Percentiles rank a stretch among this genome's conserved stretches.
Conservation (phyloP, 441 rosid species). For the Aleurites moluccanus region DNA sequence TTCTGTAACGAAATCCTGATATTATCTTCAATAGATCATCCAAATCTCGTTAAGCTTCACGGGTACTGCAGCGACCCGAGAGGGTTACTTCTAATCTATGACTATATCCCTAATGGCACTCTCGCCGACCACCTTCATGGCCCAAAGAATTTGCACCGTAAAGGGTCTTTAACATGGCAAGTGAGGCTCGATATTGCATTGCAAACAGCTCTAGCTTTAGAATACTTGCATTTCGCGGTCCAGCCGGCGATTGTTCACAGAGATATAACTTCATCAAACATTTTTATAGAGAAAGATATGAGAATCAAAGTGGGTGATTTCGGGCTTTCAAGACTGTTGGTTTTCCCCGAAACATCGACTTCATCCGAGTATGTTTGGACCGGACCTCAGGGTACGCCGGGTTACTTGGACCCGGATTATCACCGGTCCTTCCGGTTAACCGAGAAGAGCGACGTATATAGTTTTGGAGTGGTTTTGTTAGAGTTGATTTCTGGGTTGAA, state of each 20-base stretch:
- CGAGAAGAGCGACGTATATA: slow-evolving; percentile 86
- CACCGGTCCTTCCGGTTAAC: slow-evolving; percentile 85
- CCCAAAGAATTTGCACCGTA: slow-evolving; percentile 27
- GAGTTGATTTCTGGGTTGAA: slow-evolving; percentile 79
- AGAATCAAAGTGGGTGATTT: slow-evolving; percentile 80
- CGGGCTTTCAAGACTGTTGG: slow-evolving; percentile 74
- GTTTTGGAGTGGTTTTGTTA: slow-evolving; percentile 77
- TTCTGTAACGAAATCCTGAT: no score
- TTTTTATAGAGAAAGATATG: slow-evolving; percentile 83
- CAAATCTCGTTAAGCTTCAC: no score
- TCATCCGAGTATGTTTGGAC: slow-evolving; percentile 69
- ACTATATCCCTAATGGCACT: slow-evolving; percentile 67
- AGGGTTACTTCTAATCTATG: slow-evolving; percentile 44
- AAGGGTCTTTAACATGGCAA: slow-evolving; percentile 53
- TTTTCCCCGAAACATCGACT: slow-evolving; percentile 49
- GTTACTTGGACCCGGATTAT: slow-evolving; percentile 87
- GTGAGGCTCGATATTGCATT: slow-evolving; percentile 69
- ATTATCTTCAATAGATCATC: no score
- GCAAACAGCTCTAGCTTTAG: slow-evolving; percentile 66
- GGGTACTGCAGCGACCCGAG: slow-evolving; percentile 69
- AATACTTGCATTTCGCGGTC: slow-evolving; percentile 71
- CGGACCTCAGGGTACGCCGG: slow-evolving; percentile 95
- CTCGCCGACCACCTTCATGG: slow-evolving; percentile 89
- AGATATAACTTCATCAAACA: slow-evolving; percentile 77
- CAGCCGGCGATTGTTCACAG: slow-evolving; percentile 75